Evolutionary conservation across 306 rosid species (phyloP).

Genomic region (Styphnolobium japonicum): DNA sequence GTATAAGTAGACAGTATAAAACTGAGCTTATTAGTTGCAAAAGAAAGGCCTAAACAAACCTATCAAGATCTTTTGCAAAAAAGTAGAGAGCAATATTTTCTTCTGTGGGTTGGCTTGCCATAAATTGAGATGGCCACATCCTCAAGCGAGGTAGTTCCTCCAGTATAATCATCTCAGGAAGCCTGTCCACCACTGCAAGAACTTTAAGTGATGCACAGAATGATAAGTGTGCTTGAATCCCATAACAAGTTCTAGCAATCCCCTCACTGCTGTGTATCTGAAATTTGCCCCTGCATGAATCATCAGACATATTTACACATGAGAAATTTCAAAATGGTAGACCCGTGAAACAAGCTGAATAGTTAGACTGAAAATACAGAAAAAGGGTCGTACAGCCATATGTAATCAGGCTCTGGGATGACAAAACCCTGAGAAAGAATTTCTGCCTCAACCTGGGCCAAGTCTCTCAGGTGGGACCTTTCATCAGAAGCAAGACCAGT

Average conservation of each 20-base stretch:
- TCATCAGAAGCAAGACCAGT: not conserved
- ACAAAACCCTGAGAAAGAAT: not conserved
- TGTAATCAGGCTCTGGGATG: slow-evolving; percentile 3
- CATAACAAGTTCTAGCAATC: slow-evolving; percentile 2
- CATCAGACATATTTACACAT: not conserved
- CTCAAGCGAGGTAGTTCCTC: slow-evolving; percentile 43
- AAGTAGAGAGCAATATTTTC: slow-evolving; percentile 39
- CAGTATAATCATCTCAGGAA: slow-evolving; percentile 30
- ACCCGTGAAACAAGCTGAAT: not conserved
- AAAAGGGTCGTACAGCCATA: slow-evolving; percentile 36
- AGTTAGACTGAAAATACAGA: not conserved
- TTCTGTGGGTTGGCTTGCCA: slow-evolving; percentile 11
- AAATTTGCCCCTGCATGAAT: slow-evolving; percentile 43
- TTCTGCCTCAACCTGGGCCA: not conserved
- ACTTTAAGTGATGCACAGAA: slow-evolving; percentile 20
- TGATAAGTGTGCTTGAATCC: slow-evolving; percentile 47
- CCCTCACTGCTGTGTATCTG: slow-evolving; percentile 13
- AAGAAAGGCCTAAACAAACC: slow-evolving; percentile 26
- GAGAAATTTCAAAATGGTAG: not conserved
- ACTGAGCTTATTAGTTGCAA: not conserved
- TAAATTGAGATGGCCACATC: slow-evolving; percentile 39
- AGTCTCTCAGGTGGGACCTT: not conserved
- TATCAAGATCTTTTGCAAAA: slow-evolving; percentile 29
- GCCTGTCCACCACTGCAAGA: slow-evolving; percentile 22
- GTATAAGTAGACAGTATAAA: not conserved